These are phyloP conservation scores for Ascochyta koolunga DNA, from an alignment of 2,329 filamentous ascomycete genomes.

Conservation along the genomic window DNA sequence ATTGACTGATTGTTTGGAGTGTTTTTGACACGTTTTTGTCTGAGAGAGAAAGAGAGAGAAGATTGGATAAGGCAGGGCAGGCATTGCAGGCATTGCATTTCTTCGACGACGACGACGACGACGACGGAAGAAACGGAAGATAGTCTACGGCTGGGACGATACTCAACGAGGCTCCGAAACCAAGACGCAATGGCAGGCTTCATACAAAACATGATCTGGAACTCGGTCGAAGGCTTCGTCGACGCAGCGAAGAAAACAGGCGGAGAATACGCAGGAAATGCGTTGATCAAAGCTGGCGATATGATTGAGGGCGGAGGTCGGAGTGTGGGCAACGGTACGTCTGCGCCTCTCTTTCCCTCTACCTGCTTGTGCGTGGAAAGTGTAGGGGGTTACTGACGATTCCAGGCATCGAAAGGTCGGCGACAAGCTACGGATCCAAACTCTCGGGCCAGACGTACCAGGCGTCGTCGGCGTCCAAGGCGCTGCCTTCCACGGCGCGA, in stretches of 20 bases:
- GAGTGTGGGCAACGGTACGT: constrained; percentile 41
- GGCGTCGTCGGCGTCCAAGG: constrained; percentile 31
- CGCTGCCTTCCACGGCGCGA: constrained; percentile 38
- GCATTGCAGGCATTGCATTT: too few species aligned
- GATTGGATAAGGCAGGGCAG: too few species aligned
- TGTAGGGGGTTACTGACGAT: background rate
- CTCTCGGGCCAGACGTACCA: constrained; percentile 41
- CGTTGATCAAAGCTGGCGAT: constrained; percentile 47
- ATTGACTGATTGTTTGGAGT: too few species aligned
- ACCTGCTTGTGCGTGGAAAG: background rate
- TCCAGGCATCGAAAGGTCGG: constrained; percentile 41
- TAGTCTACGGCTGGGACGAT: too few species aligned
- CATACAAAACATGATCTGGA: constrained; percentile 47
- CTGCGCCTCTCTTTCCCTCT: background rate
- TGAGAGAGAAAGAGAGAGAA: too few species aligned
- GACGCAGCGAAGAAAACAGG: constrained; percentile 45
- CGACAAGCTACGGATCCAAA: constrained; percentile 35
- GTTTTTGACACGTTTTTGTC: too few species aligned
- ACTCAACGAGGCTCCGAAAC: too few species aligned
- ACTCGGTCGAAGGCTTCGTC: constrained; percentile 46
- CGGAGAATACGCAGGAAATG: constrained; percentile 47
- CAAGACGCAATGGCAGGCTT: constrained; percentile 31
- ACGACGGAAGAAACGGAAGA: background rate
- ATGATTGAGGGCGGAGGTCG: constrained; percentile 43
- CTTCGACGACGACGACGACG: too few species aligned